Percentiles rank a stretch among this genome's conserved stretches.
These are phyloP conservation scores for Parastagonospora nodorum DNA, from an alignment of 2,329 filamentous ascomycete genomes.

Conservation along the genomic window DNA sequence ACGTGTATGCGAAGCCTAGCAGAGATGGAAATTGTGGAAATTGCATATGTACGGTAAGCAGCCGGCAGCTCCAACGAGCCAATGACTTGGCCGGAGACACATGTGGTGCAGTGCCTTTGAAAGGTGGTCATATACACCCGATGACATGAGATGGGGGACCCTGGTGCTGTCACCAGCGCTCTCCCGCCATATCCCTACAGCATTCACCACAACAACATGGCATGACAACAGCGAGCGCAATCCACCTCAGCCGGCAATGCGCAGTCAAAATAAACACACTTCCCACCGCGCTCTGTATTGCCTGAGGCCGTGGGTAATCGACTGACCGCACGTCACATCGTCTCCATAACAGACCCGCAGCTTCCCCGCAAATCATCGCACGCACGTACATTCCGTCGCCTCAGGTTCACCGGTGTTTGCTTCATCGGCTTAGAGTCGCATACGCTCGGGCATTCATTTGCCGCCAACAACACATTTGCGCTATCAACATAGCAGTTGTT, in stretches of 20 bases:
- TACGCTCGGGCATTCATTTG: constrained; percentile 1
- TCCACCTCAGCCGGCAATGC: constrained; percentile 16
- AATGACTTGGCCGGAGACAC: background rate
- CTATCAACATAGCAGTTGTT: constrained; percentile 6
- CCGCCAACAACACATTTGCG: constrained; percentile 4
- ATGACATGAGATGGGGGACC: constrained; percentile 8
- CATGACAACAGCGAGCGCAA: constrained; percentile 24
- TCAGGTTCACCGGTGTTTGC: background rate
- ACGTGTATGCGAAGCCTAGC: too few species aligned
- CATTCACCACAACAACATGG: constrained; percentile 19
- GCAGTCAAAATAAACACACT: constrained; percentile 10
- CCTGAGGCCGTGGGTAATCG: constrained; percentile 17
- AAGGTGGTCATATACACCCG: constrained; percentile 7
- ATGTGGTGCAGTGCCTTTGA: background rate
- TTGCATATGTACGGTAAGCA: background rate
- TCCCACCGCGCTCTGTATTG: constrained; percentile 14
- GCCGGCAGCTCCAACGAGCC: background rate
- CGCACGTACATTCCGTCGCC: background rate
- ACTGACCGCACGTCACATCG: constrained; percentile 12
- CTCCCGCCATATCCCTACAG: constrained; percentile 15
- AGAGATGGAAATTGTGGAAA: too few species aligned
- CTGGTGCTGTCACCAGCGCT: constrained; percentile 14
- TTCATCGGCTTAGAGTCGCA: constrained; percentile 4
- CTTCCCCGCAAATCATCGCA: constrained; percentile 28
- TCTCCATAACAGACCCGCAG: constrained; percentile 11